Base-by-base conservation (phyloP, 371 early-diverging fungal genomes). In the Rhizopus arrhizus region DNA sequence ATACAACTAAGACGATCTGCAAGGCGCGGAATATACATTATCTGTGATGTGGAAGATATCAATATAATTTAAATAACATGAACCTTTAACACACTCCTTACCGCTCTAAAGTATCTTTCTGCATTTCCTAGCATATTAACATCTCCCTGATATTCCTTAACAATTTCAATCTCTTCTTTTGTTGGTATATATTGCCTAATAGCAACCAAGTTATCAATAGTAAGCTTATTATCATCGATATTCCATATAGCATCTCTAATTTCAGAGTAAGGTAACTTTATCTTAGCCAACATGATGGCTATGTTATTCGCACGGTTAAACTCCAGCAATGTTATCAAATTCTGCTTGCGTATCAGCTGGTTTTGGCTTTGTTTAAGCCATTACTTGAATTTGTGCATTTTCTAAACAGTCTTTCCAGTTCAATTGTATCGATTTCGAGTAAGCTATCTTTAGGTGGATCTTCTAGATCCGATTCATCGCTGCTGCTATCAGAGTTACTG, bases 1-100 rank as follows among this genome's bases (percentile, higher is more conserved):
- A 94, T 90, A 47, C 86, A 75, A n/a, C 77, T 77, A 8, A 94
- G 69, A 11, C 94, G 75, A 53, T 87, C 81, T 0, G 81, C 73
- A 36, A 94, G 68, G 11, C 92, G 77, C 5, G 91, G 90, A 60
- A 92, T 85, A 48, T 83, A 80, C 73, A 87, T 74, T 13, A 93
- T 82, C 76, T 43, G n/a, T 9, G 15, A n/a, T 5, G 15, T 43
- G 11, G 43, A 13, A n/a, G 5, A n/a, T 82, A 66, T 3, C 22
- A 32, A 3, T 32, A 22, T 22, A 22, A 22, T 22, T 9, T 11
- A 11, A 9, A 4, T n/a, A 22, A 22, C 2, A 1, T 22, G 22
- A 22, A 22, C 22, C 0, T 22, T 22, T 22, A 22, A 22, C 22
- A 22, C 22, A 13, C 1, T 31, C 7, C 62, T 69, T 70, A 77